phyloP scores from a whole-genome alignment of 805 yeast genomes.

The Pichia paraexigua region DNA sequence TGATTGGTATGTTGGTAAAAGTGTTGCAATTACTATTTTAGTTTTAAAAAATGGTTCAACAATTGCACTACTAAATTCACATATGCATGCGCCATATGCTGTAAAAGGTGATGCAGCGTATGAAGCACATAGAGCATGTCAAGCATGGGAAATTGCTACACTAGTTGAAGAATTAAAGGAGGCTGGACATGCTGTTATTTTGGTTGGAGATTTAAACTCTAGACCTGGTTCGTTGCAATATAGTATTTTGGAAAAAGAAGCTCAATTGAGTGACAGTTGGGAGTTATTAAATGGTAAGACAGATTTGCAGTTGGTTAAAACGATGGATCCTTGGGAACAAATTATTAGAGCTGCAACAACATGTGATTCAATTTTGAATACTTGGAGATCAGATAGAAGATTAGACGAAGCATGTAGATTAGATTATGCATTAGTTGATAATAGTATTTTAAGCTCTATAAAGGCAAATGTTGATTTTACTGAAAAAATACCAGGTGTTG shows the following conservation, averaged over 20 bases:
- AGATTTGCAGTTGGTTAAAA: constrained; percentile 34
- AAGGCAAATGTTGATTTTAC: constrained; percentile 70
- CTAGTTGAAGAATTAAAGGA: constrained; percentile 50
- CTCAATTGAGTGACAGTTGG: constrained; percentile 79
- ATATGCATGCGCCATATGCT: constrained; percentile 96
- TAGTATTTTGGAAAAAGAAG: constrained; percentile 59
- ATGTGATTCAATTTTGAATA: constrained; percentile 79
- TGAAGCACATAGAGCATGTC: constrained; percentile 82
- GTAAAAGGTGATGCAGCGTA: constrained; percentile 80
- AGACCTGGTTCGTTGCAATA: constrained; percentile 82
- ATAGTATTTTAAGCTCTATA: constrained; percentile 40
- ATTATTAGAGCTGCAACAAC: constrained; percentile 73
- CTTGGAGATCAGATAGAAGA: constrained; percentile 62
- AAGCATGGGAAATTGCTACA: constrained; percentile 91
- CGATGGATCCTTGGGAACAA: constrained; percentile 51
- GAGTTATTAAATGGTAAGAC: constrained; percentile 49
- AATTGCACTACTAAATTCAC: constrained; percentile 79
- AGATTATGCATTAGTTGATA: constrained; percentile 81
- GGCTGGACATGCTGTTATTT: constrained; percentile 78
- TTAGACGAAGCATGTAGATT: constrained; percentile 74
- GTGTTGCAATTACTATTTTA: constrained; percentile 67
- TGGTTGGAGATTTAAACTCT: constrained; percentile 91
- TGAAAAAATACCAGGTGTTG: constrained; percentile 55
- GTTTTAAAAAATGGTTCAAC: constrained; percentile 41
- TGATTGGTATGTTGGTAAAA: constrained; percentile 95